Conservation (phyloP, 179 eudicot genomes). For the Spinacia oleracea region DNA sequence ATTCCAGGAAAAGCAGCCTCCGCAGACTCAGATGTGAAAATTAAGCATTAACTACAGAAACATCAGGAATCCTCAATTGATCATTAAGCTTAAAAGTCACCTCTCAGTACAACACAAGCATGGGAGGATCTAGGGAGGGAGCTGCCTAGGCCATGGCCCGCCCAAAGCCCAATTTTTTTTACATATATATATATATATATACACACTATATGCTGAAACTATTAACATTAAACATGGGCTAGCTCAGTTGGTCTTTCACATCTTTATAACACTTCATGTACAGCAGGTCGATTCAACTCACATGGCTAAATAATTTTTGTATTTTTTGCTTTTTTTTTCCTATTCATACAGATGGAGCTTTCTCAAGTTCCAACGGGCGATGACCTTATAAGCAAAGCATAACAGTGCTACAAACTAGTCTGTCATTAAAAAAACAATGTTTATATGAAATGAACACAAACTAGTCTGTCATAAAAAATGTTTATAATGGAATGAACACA, state of each 20-base stretch:
- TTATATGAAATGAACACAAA: constrained; percentile 1
- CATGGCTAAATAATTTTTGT: too few relatives aligned
- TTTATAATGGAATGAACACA: constrained; percentile 1
- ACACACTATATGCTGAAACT: too few relatives aligned
- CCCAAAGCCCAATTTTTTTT: too few relatives aligned
- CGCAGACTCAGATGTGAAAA: not conserved
- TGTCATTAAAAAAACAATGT: not conserved
- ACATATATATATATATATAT: too few relatives aligned
- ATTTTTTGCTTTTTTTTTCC: too few relatives aligned
- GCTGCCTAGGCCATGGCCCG: too few relatives aligned
- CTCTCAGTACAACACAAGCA: not conserved
- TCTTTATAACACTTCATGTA: too few relatives aligned
- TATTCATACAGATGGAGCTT: too few relatives aligned
- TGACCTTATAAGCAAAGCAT: not conserved
- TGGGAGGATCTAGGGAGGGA: too few relatives aligned
- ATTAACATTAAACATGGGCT: too few relatives aligned
- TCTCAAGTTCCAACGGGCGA: not conserved
- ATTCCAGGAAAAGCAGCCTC: not conserved
- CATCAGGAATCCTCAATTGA: not conserved
- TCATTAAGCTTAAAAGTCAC: not conserved
- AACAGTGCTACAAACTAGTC: constrained; percentile 1
- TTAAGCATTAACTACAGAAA: not conserved
- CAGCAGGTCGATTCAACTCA: too few relatives aligned
- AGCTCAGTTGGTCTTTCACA: too few relatives aligned
- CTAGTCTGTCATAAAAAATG: not conserved